Conservation (phyloP, 495 filamentous ascomycete genomes). For the Hypoxylon lenormandii region DNA sequence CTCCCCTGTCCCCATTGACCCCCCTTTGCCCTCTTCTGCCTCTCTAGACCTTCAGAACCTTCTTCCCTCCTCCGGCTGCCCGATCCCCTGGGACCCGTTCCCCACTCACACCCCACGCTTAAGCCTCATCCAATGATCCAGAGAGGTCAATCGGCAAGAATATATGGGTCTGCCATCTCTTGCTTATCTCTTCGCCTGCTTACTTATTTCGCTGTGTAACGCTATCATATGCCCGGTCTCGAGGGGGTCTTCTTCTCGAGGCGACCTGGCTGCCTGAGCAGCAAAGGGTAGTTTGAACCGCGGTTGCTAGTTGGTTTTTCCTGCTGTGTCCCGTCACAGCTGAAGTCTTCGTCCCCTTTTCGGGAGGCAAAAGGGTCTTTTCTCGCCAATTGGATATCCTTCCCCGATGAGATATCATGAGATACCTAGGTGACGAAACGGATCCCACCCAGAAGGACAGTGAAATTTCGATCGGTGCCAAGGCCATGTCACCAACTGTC, state of each 20-base stretch:
- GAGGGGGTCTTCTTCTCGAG: too few species aligned
- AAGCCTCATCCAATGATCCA: constrained; percentile 27
- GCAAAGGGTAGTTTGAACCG: background rate
- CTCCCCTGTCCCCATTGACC: background rate
- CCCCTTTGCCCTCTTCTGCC: background rate
- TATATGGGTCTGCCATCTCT: constrained; percentile 17
- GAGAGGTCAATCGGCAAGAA: background rate
- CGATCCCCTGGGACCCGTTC: constrained; percentile 26
- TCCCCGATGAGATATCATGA: background rate
- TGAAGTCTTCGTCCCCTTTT: background rate
- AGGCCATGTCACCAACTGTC: constrained; percentile 17
- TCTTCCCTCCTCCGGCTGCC: constrained; percentile 13
- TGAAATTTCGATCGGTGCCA: constrained; percentile 4
- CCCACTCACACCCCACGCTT: constrained; percentile 16
- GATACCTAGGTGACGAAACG: background rate
- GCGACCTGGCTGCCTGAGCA: background rate
- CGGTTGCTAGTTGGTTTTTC: background rate
- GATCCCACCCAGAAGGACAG: too few species aligned
- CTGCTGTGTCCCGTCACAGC: background rate
- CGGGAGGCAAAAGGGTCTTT: background rate
- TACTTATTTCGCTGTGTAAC: constrained; percentile 46
- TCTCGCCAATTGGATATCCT: too few species aligned
- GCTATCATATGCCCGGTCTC: constrained; percentile 8
- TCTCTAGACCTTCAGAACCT: too few species aligned
- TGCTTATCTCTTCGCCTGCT: constrained; percentile 44